Percentiles rank a stretch among this genome's conserved stretches.
These are phyloP conservation scores for Bonia amplexicaulis DNA, from an alignment of 176 grass and related monocot genomes.

Conservation along the genomic window DNA sequence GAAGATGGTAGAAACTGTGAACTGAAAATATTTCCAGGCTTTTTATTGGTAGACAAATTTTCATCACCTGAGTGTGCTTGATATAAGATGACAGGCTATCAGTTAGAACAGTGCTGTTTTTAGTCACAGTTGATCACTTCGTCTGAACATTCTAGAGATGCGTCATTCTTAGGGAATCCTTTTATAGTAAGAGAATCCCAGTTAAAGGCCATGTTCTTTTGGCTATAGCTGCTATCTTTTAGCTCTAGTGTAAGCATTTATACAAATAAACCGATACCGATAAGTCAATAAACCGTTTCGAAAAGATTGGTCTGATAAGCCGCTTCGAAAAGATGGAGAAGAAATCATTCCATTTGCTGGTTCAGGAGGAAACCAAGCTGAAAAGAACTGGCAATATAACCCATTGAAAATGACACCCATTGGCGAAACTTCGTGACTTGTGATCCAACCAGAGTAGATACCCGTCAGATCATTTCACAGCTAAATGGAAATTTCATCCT, in stretches of 20 bases:
- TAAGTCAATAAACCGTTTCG: too few relatives aligned
- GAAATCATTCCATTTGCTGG: too few relatives aligned
- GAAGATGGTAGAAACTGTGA: background rate
- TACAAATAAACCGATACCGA: too few relatives aligned
- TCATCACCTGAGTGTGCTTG: background rate
- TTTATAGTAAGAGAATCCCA: background rate
- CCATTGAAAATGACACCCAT: background rate
- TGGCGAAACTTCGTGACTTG: background rate
- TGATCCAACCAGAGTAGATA: background rate
- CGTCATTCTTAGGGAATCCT: background rate
- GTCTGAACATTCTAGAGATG: background rate
- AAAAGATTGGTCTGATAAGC: too few relatives aligned
- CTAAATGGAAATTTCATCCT: background rate
- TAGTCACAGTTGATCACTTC: background rate
- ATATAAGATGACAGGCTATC: background rate
- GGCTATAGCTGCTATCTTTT: too few relatives aligned
- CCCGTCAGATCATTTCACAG: background rate
- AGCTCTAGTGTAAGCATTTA: fast-evolving
- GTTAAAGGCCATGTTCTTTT: background rate
- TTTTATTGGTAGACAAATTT: background rate
- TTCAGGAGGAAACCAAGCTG: too few relatives aligned
- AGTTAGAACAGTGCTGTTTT: background rate
- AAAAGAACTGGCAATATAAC: background rate
- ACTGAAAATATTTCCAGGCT: background rate
- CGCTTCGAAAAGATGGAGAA: fast-evolving